Percentiles rank a stretch among this genome's conserved stretches.
phyloP scores from a whole-genome alignment of 352 stramenopile species.

The Pythium apleroticum region DNA sequence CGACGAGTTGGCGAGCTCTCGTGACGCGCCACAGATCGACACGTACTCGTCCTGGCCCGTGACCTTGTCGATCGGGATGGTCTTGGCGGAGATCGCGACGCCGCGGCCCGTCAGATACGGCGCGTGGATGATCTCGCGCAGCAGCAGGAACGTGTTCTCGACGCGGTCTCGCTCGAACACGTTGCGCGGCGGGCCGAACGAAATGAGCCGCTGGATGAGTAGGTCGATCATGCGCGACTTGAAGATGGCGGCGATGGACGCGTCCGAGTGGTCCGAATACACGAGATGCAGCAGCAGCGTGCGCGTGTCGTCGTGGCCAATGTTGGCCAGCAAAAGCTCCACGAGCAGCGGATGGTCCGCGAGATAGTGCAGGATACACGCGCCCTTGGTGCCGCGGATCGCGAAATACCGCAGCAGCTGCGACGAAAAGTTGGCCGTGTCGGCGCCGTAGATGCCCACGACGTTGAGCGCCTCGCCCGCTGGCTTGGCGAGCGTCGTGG shows the following conservation, averaged over 20 bases:
- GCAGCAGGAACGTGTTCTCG: conserved; percentile 78
- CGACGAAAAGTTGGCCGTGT: conserved; percentile 76
- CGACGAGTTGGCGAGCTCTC: conserved; percentile 79
- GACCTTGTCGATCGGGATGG: conserved; percentile 81
- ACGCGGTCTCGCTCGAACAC: conserved; percentile 72
- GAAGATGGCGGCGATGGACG: conserved; percentile 69
- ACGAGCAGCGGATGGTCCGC: conserved; percentile 51
- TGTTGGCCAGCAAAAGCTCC: conserved; percentile 75
- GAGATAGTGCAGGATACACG: conserved; percentile 77
- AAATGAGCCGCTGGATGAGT: conserved; percentile 77
- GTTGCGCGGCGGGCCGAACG: conserved; percentile 66
- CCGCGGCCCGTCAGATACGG: conserved; percentile 80
- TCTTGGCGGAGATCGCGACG: conserved; percentile 86
- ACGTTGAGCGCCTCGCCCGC: conserved; percentile 36
- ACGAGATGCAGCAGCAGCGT: conserved; percentile 76
- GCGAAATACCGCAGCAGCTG: conserved; percentile 84
- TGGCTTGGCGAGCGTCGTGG: neutral
- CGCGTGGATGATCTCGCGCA: conserved; percentile 81
- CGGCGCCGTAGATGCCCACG: conserved; percentile 73
- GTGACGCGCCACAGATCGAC: conserved; percentile 80
- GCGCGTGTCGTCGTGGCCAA: conserved; percentile 80
- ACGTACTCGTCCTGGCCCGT: conserved; percentile 88
- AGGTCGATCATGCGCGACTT: conserved; percentile 70
- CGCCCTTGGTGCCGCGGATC: conserved; percentile 72
- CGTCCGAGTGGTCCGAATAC: conserved; percentile 84